These are phyloP conservation scores for Yamadazyma conglobata DNA, from an alignment of 1,139 yeast genomes.

Conservation along the genomic window DNA sequence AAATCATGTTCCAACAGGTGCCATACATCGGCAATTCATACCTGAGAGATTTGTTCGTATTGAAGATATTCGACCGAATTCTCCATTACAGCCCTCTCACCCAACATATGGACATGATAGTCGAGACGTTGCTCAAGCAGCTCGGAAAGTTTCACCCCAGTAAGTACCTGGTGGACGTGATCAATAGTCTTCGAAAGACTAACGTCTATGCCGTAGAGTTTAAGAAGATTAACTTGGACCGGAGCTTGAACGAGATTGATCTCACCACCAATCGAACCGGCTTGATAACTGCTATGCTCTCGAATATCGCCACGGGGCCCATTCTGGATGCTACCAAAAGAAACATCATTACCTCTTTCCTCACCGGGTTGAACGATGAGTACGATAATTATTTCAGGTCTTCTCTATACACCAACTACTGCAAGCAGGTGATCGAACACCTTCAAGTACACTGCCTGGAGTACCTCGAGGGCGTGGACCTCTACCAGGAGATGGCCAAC, in stretches of 20 bases:
- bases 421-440: slow-evolving; percentile 24
- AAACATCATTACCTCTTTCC: slow-evolving; percentile 6
- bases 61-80: slow-evolving; percentile 29
- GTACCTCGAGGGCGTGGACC: slow-evolving; percentile 14
- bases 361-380: slow-evolving; percentile 26
- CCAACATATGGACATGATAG: slow-evolving; percentile 23
- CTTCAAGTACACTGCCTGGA: slow-evolving; percentile 23
- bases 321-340: slow-evolving; percentile 8
- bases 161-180: slow-evolving; percentile 21
- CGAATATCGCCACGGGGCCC: slow-evolving; percentile 7
- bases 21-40: slow-evolving; percentile 40
- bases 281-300: slow-evolving; percentile 8
- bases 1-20: slow-evolving; percentile 34
- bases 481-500: slow-evolving; percentile 21
- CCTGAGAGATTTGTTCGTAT: slow-evolving; percentile 34
- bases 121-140: slow-evolving; percentile 21
- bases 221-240: slow-evolving; percentile 7
- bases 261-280: slow-evolving; percentile 9
- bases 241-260: slow-evolving; percentile 11
- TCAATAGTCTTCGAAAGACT: slow-evolving; percentile 20
- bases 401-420: slow-evolving; percentile 25
- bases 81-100: slow-evolving; percentile 20
- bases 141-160: slow-evolving; percentile 27
- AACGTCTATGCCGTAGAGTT: slow-evolving; percentile 18
- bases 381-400: slow-evolving; percentile 25